Conservation (phyloP, 1,284 basidiomycete genomes). For the Fomes fomentarius region DNA sequence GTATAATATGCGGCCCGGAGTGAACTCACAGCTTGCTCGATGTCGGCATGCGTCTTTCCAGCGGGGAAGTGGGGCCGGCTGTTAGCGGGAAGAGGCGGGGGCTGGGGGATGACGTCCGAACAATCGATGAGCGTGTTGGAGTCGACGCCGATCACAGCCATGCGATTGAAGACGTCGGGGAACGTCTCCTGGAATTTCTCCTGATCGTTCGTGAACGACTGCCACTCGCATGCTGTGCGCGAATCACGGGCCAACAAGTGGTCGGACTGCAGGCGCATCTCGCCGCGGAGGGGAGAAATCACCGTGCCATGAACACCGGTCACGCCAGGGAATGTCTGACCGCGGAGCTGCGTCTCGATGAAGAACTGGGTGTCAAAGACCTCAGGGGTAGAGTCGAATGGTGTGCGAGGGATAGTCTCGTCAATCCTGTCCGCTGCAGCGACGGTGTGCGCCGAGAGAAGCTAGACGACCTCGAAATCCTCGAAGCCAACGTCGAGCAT, state of each 20-base stretch:
- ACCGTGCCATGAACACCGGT: background rate
- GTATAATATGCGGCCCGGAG: too few relatives aligned
- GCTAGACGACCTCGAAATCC: slow-evolving; percentile 4
- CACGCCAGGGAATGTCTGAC: background rate
- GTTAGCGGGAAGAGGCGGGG: slow-evolving; percentile 6
- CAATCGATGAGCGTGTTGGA: background rate
- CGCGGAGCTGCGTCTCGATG: slow-evolving; percentile 3
- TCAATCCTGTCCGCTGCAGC: background rate
- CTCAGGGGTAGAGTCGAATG: slow-evolving; percentile 5
- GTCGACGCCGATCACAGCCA: background rate
- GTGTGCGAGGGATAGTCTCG: too few relatives aligned
- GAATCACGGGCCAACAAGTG: slow-evolving; percentile 33
- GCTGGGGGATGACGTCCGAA: slow-evolving; percentile 30
- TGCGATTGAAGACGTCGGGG: background rate
- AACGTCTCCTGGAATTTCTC: slow-evolving; percentile 6
- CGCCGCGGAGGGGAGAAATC: slow-evolving; percentile 9
- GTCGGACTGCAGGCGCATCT: slow-evolving; percentile 33
- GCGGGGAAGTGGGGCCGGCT: slow-evolving; percentile 5
- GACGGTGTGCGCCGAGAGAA: slow-evolving; percentile 1
- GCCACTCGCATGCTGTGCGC: too few relatives aligned
- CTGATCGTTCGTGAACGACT: too few relatives aligned
- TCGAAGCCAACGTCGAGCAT: slow-evolving; percentile 2
- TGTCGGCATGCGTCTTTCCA: background rate
- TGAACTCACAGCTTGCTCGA: slow-evolving; percentile 3
- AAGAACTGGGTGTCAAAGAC: slow-evolving; percentile 4